Percentiles rank a stretch among this genome's conserved stretches.
These are phyloP conservation scores for Trichoderma semiorbis DNA, from an alignment of 2,329 filamentous ascomycete genomes.

Conservation along the genomic window DNA sequence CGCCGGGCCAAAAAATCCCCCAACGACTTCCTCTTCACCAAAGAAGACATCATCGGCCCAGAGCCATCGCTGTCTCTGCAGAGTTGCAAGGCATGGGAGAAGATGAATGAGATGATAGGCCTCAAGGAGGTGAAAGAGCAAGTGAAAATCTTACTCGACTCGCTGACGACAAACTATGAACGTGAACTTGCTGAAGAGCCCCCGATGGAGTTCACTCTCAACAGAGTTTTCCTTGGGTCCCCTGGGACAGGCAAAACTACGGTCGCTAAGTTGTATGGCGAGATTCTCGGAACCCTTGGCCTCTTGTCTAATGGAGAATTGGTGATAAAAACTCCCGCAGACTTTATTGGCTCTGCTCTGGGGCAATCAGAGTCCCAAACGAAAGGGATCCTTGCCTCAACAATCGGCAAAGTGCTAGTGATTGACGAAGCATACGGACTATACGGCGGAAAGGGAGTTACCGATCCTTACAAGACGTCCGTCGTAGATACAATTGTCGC, in stretches of 20 bases:
- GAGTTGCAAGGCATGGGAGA: slow-evolving; percentile 52
- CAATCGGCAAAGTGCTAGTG: slow-evolving; percentile 69
- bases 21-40: slow-evolving; percentile 58
- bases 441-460: slow-evolving; percentile 33
- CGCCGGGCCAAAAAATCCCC: slow-evolving; percentile 39
- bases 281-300: slow-evolving; percentile 65
- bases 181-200: slow-evolving; percentile 62
- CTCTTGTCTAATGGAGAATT: slow-evolving; percentile 68
- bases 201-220: slow-evolving; percentile 58
- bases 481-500: slow-evolving; percentile 73
- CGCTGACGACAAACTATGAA: slow-evolving; percentile 60
- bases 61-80: slow-evolving; percentile 55
- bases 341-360: slow-evolving; percentile 63
- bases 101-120: slow-evolving; percentile 58
- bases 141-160: slow-evolving; percentile 56
- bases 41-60: slow-evolving; percentile 69
- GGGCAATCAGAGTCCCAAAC: slow-evolving; percentile 69
- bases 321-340: slow-evolving; percentile 66
- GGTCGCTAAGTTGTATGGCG: slow-evolving; percentile 68
- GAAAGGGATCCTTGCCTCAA: slow-evolving; percentile 65
- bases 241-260: slow-evolving; percentile 77
- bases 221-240: slow-evolving; percentile 66
- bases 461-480: slow-evolving; percentile 53
- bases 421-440: slow-evolving; percentile 79
- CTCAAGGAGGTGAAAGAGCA: slow-evolving; percentile 60